Conservation (phyloP, 2,329 filamentous ascomycete genomes). For the Penicillium olsonii region DNA sequence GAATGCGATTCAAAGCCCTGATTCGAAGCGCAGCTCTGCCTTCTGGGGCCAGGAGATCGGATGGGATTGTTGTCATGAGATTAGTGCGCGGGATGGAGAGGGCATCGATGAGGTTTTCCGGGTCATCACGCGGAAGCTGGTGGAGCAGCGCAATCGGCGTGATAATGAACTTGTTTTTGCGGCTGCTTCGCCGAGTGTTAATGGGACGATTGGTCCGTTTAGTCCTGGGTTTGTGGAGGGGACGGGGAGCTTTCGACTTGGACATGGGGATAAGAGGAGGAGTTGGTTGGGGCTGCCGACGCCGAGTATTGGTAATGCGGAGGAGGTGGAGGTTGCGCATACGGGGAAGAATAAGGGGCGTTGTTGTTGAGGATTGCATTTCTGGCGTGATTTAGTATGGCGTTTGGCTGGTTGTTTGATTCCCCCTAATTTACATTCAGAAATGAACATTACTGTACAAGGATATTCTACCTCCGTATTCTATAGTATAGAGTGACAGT, state of each 20-base stretch:
- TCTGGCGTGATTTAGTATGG: background rate
- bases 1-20: constrained; percentile 39
- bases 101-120: constrained; percentile 96
- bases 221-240: constrained; percentile 48
- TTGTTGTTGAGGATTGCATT: constrained; percentile 40
- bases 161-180: constrained; percentile 51
- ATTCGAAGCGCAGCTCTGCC: constrained; percentile 49
- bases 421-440: no score
- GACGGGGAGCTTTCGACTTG: constrained; percentile 62
- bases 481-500: no score
- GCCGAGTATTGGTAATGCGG: constrained; percentile 34
- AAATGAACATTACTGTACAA: no score
- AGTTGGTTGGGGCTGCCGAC: constrained; percentile 67
- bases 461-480: no score
- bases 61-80: constrained; percentile 97
- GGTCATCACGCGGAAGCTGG: constrained; percentile 80
- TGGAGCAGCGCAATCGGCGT: constrained; percentile 66
- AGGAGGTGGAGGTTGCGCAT: constrained; percentile 31
- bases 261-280: constrained; percentile 61
- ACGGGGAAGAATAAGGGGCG: constrained; percentile 37
- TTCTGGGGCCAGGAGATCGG: constrained; percentile 87
- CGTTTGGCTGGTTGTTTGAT: background rate
- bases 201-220: constrained; percentile 46
- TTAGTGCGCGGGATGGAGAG: constrained; percentile 89
- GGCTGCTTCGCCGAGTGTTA: constrained; percentile 44